These are phyloP conservation scores for Sclerotinia subarctica DNA, from an alignment of 2,329 filamentous ascomycete genomes.

Conservation along the genomic window DNA sequence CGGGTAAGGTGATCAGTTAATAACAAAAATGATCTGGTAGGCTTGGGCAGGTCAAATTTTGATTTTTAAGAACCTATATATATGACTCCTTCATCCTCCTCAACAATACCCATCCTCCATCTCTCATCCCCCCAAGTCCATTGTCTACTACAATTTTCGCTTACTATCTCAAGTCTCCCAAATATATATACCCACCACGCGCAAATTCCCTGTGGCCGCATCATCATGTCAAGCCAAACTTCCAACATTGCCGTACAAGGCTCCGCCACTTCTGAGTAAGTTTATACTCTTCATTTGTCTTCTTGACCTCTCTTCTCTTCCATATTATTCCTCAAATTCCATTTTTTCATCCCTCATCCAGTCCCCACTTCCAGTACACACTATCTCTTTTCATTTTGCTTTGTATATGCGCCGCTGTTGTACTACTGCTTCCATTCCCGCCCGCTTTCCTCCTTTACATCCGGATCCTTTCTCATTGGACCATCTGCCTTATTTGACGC, in stretches of 20 bases:
- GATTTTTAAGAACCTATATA: too few relatives aligned
- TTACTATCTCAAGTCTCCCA: background rate
- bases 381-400: background rate
- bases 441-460: too few relatives aligned
- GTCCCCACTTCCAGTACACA: background rate
- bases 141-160: background rate
- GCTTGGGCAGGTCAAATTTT: too few relatives aligned
- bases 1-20: too few relatives aligned
- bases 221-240: background rate
- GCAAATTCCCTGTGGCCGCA: background rate
- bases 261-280: background rate
- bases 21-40: too few relatives aligned
- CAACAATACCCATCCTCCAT: background rate
- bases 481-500: too few relatives aligned
- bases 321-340: background rate
- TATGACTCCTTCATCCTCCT: background rate
- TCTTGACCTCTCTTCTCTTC: background rate
- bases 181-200: background rate
- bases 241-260: background rate
- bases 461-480: too few relatives aligned
- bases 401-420: too few relatives aligned
- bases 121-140: background rate
- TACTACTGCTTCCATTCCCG: too few relatives aligned
- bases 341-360: background rate
- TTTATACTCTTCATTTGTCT: background rate